phyloP scores from a whole-genome alignment of 1,284 basidiomycete species.

The Polyporus tsugae region DNA sequence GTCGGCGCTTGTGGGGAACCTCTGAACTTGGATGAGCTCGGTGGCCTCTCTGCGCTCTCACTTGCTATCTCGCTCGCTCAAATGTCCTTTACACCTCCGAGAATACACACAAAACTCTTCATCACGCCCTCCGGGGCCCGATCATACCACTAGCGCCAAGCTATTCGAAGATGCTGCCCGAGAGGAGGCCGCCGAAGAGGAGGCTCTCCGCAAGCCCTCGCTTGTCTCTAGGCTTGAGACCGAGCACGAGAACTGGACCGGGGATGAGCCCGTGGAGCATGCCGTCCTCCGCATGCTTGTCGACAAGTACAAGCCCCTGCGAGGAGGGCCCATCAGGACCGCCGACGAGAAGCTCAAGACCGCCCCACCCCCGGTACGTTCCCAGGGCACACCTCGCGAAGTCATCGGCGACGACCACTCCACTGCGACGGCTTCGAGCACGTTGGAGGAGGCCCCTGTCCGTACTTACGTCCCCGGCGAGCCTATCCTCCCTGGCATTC shows the following conservation, averaged over 20 bases:
- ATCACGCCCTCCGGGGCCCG: conserved; percentile 16
- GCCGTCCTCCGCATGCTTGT: conserved; percentile 86
- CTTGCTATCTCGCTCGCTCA: conserved; percentile 2
- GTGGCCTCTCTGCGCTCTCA: conserved; percentile 22
- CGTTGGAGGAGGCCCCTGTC: conserved; percentile 18
- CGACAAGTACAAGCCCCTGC: conserved; percentile 85
- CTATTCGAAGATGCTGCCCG: conserved; percentile 74
- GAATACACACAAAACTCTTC: conserved; percentile 17
- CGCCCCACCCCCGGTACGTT: conserved; percentile 47
- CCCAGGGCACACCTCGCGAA: conserved; percentile 18
- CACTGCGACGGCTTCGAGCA: not conserved
- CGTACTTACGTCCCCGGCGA: conserved; percentile 36
- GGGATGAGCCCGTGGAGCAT: conserved; percentile 78
- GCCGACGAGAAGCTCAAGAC: conserved; percentile 80
- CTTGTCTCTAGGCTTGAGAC: conserved; percentile 45
- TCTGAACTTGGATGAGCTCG: conserved; percentile 30
- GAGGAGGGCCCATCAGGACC: conserved; percentile 65
- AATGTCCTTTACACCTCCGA: conserved; percentile 10
- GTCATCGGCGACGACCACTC: conserved; percentile 7
- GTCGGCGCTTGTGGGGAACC: conserved; percentile 4
- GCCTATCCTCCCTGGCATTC: conserved; percentile 59
- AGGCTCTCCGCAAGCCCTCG: conserved; percentile 40
- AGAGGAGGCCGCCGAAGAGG: conserved; percentile 55
- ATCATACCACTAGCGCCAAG: conserved; percentile 63
- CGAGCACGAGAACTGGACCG: conserved; percentile 74